phyloP scores from a whole-genome alignment of 75 land plant genomes.

The Pseudotsuga menziesii region DNA sequence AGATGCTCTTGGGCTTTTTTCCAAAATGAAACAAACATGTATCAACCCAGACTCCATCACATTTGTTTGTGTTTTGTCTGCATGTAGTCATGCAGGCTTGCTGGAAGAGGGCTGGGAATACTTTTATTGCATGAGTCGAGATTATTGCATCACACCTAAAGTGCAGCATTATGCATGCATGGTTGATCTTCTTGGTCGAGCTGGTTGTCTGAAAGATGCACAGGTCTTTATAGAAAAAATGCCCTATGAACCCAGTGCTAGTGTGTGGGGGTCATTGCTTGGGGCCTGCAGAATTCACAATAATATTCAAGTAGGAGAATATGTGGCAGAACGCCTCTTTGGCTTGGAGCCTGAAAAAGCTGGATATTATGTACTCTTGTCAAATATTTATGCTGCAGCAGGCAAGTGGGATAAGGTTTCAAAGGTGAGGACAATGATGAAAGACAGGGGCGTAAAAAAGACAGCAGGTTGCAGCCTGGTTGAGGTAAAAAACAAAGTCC shows the following conservation, averaged over 20 bases:
- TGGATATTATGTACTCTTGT: neutral
- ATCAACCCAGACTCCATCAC: slow-evolving; percentile 12
- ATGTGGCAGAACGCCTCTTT: neutral
- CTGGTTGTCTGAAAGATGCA: neutral
- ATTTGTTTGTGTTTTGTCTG: slow-evolving; percentile 3
- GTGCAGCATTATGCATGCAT: neutral
- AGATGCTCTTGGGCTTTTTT: slow-evolving; percentile 43
- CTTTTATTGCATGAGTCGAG: neutral
- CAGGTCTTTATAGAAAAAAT: neutral
- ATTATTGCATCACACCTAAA: neutral
- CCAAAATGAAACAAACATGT: slow-evolving; percentile 27
- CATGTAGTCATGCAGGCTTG: slow-evolving; percentile 5
- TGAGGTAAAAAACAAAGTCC: neutral
- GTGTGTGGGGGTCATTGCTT: neutral
- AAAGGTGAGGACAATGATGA: neutral
- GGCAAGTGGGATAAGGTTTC: neutral
- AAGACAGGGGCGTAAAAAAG: neutral
- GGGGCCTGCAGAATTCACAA: neutral
- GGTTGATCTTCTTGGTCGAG: neutral
- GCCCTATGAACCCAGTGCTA: neutral
- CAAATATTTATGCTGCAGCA: neutral
- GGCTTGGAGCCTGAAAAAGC: neutral
- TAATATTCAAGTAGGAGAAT: neutral
- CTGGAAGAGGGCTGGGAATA: neutral
- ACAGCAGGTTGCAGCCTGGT: neutral